A percentile compares a stretch with the other conserved stretches of the same genome.
Conservation (phyloP, 306 rosid species). For the Casuarina cunninghamiana region DNA sequence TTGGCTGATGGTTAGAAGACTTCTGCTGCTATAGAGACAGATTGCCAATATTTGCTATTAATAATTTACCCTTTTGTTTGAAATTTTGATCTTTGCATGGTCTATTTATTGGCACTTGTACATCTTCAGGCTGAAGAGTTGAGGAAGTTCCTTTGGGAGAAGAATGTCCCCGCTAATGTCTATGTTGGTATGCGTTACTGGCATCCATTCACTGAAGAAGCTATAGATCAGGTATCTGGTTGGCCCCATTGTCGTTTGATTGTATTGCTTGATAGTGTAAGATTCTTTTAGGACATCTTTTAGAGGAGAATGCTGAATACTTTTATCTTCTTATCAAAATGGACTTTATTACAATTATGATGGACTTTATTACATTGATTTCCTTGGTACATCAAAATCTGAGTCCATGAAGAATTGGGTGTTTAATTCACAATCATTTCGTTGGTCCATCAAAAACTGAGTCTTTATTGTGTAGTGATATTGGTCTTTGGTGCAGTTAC, state of each 20-base stretch:
- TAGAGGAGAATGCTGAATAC: conserved; percentile 15
- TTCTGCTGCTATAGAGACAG: background rate
- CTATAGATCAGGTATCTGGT: conserved; percentile 68
- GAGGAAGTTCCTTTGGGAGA: conserved; percentile 65
- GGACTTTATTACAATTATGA: background rate
- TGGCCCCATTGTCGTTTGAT: conserved; percentile 4
- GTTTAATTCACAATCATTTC: too few species aligned
- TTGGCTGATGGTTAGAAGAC: background rate
- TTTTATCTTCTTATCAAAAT: conserved; percentile 8
- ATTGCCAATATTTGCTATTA: background rate
- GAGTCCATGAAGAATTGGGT: too few species aligned
- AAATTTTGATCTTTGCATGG: background rate
- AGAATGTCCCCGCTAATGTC: conserved; percentile 75
- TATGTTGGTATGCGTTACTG: conserved; percentile 97
- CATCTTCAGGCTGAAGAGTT: conserved; percentile 64
- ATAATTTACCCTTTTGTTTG: background rate
- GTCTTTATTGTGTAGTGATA: background rate
- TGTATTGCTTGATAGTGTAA: background rate
- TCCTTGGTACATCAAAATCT: too few species aligned
- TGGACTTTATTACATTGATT: too few species aligned
- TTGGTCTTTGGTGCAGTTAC: background rate
- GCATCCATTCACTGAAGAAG: conserved; percentile 96
- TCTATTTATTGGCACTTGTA: conserved; percentile 3
- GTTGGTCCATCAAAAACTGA: too few species aligned
- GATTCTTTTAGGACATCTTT: background rate